Evolutionary conservation across 306 rosid genomes (phyloP), one percentile per base, ranked within the genome.

Genomic region (Lupinus albus): DNA sequence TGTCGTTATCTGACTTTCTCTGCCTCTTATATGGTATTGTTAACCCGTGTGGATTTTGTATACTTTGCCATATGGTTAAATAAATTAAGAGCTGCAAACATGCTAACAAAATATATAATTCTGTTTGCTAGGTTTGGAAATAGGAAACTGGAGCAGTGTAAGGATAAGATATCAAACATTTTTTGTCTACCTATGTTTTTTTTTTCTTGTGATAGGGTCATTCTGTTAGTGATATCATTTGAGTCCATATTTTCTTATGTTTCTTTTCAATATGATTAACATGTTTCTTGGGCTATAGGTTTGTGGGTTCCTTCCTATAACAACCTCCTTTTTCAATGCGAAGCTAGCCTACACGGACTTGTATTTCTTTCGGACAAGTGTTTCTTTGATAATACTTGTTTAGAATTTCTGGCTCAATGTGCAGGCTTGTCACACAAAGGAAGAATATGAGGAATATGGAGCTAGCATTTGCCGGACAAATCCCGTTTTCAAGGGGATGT

Each of bases 401-500:
- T 71, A 12, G 21, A 74, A 72, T 49, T 55, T 68, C 46, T 62
- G 80, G n/a, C 17, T 67, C 38, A 60, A 7, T 56, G 60, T 79
- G 61, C 92, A 94, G 99, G 97, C 99, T 28, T 94, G 99, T 76
- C 99, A 94, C 78, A 94, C 99, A 56, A 94, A 94, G 83, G 99
- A 87, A 41, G 97, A 94, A 79, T 94, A 94, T 17, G 99, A 94
- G 58, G 99, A 94, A 76, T 68, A 88, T 25, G 99, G 99, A 61
- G 99, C 97, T 17, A 86, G 99, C 84, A 94, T 94, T 71, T 94
- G 99, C 74, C 86, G 99, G 42, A 86, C 97, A 48, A 94, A 94
- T 82, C 99, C 99, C 35, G 95, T 94, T 79, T 94, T 94, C 90
- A 94, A 90, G 87, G 99, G 99, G 42, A 94, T 94, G 99, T 94